Evolutionary conservation across 2,329 filamentous ascomycete species (phyloP).

Genomic region (Hyphodiscus sp.): DNA sequence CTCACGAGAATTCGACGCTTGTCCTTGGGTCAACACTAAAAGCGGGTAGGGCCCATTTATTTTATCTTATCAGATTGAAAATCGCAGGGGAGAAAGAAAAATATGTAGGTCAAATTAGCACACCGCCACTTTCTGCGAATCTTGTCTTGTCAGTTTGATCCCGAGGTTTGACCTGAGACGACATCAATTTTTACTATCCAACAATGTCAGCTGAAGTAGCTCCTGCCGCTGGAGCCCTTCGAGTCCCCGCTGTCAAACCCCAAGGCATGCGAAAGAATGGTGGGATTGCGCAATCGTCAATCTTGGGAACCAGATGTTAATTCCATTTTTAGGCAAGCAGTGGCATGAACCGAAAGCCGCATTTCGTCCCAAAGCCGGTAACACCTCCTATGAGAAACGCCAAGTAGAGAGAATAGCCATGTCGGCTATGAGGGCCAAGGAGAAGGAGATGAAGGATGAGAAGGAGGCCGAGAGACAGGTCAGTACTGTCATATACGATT

Average conservation of each 20-base stretch:
- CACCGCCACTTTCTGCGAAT: too few relatives aligned
- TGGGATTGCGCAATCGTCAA: constrained; percentile 32
- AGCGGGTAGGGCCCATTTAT: not conserved
- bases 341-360: constrained; percentile 82
- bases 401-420: constrained; percentile 62
- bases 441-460: constrained; percentile 93
- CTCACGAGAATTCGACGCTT: not conserved
- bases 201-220: constrained; percentile 23
- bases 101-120: too few relatives aligned
- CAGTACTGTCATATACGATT: constrained; percentile 24
- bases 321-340: constrained; percentile 66
- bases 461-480: constrained; percentile 87
- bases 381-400: constrained; percentile 74
- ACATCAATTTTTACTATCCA: not conserved
- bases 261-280: constrained; percentile 77
- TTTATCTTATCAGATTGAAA: constrained; percentile 2
- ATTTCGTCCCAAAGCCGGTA: constrained; percentile 74
- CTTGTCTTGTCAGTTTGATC: too few relatives aligned
- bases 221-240: constrained; percentile 3
- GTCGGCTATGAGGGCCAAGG: constrained; percentile 79
- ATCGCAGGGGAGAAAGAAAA: not conserved
- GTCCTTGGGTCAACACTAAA: not conserved
- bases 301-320: constrained; percentile 13
- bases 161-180: too few relatives aligned
- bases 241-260: constrained; percentile 1